Evolutionary conservation across 192 early-diverging fungal species (phyloP).

Genomic region (Pilobolus umbonatus): DNA sequence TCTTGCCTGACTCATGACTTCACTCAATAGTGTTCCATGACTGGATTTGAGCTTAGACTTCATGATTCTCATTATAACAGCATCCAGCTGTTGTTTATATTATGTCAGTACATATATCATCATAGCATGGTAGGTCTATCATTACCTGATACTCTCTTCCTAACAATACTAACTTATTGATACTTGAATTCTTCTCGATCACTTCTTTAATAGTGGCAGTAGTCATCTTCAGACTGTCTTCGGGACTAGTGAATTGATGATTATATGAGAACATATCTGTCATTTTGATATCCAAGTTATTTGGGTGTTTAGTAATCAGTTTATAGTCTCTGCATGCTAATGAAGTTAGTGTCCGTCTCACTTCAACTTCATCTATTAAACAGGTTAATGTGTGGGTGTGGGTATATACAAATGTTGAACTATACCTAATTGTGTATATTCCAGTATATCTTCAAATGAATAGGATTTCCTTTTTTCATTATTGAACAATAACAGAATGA

Average conservation of each 20-base stretch:
- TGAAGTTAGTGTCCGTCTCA: conserved; percentile 81
- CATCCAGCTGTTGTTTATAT: conserved; percentile 58
- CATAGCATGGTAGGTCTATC: conserved; percentile 39
- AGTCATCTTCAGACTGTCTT: conserved; percentile 68
- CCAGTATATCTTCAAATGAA: conserved; percentile 65
- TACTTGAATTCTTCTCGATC: conserved; percentile 61
- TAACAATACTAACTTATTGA: conserved; percentile 73
- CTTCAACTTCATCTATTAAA: conserved; percentile 58
- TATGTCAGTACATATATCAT: neutral
- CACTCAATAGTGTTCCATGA: conserved; percentile 64
- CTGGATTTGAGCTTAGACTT: conserved; percentile 68
- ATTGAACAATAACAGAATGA: conserved; percentile 63
- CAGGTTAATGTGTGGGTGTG: conserved; percentile 30
- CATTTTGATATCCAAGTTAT: conserved; percentile 48
- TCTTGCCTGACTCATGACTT: conserved; percentile 62
- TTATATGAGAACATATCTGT: conserved; percentile 54
- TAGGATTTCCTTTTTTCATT: conserved; percentile 45
- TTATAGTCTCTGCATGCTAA: conserved; percentile 82
- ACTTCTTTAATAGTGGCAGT: conserved; percentile 64
- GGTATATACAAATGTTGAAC: conserved; percentile 67
- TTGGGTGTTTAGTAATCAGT: conserved; percentile 71
- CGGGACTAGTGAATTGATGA: conserved; percentile 57
- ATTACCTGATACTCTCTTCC: conserved; percentile 69
- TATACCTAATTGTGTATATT: conserved; percentile 64
- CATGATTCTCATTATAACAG: conserved; percentile 83